These are phyloP conservation scores for Backusella sp. DNA, from an alignment of 192 early-diverging fungal genomes.

Conservation along the genomic window DNA sequence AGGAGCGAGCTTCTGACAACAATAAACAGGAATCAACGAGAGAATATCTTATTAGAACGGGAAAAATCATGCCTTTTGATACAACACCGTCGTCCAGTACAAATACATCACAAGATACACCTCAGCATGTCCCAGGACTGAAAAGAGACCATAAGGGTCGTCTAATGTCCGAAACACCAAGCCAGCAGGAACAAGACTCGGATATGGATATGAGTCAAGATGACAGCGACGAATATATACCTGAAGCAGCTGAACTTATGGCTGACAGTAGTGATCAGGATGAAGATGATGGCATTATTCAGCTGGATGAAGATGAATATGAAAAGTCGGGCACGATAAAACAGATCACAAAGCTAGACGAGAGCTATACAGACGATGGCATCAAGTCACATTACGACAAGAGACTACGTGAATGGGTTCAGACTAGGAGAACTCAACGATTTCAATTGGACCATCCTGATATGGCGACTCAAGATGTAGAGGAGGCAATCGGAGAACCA, in stretches of 20 bases:
- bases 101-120: neutral
- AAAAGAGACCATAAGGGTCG: neutral
- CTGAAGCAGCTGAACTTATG: neutral
- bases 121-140: neutral
- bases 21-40: constrained; percentile 49
- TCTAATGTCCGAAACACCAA: neutral
- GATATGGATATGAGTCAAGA: constrained; percentile 3
- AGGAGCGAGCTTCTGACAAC: constrained; percentile 20
- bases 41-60: constrained; percentile 66
- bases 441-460: constrained; percentile 6
- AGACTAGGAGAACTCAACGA: constrained; percentile 37
- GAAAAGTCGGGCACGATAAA: neutral
- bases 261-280: constrained; percentile 10
- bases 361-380: constrained; percentile 63
- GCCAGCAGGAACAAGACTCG: neutral
- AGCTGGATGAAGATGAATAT: constrained; percentile 17
- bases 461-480: neutral
- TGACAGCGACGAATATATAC: constrained; percentile 23
- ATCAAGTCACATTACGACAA: constrained; percentile 51
- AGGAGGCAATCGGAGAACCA: neutral
- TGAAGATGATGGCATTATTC: constrained; percentile 19
- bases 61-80: constrained; percentile 65
- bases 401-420: constrained; percentile 48
- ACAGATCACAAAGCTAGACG: constrained; percentile 12
- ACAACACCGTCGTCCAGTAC: constrained; percentile 25